A percentile compares a stretch with the other conserved stretches of the same genome.
phyloP scores from a whole-genome alignment of 2,329 filamentous ascomycete species.

The Monosporascus sp. region DNA sequence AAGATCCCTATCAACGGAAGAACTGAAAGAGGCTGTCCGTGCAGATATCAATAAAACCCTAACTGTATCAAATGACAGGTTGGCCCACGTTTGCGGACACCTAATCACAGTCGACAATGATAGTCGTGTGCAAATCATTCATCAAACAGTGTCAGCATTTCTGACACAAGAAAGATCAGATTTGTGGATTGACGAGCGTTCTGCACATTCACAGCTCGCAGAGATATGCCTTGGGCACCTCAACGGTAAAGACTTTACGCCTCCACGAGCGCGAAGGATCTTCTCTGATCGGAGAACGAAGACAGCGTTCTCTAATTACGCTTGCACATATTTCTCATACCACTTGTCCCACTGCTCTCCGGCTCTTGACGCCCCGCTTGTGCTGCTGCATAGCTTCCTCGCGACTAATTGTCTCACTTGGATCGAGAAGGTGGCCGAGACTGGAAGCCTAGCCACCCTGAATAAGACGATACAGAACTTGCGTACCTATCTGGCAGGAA shows the following conservation, averaged over 20 bases:
- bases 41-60: slow-evolving; percentile 4
- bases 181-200: slow-evolving; percentile 1
- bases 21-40: slow-evolving; percentile 2
- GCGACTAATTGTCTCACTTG: not conserved
- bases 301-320: not conserved
- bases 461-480: not conserved
- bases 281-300: not conserved
- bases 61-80: not conserved
- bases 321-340: slow-evolving; percentile 1
- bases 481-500: not conserved
- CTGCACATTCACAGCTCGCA: slow-evolving; percentile 1
- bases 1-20: not conserved
- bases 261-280: not conserved
- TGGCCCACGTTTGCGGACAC: slow-evolving; percentile 2
- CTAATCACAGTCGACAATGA: slow-evolving; percentile 2
- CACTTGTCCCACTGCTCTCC: not conserved
- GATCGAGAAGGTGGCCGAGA: slow-evolving; percentile 1
- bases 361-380: not conserved
- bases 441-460: not conserved
- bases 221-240: not conserved
- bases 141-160: slow-evolving; percentile 2
- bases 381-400: not conserved
- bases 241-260: not conserved
- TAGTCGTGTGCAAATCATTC: not conserved
- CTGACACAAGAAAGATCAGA: not conserved